phyloP scores from a whole-genome alignment of 2,329 filamentous ascomycete species.

The Fusarium sp. region DNA sequence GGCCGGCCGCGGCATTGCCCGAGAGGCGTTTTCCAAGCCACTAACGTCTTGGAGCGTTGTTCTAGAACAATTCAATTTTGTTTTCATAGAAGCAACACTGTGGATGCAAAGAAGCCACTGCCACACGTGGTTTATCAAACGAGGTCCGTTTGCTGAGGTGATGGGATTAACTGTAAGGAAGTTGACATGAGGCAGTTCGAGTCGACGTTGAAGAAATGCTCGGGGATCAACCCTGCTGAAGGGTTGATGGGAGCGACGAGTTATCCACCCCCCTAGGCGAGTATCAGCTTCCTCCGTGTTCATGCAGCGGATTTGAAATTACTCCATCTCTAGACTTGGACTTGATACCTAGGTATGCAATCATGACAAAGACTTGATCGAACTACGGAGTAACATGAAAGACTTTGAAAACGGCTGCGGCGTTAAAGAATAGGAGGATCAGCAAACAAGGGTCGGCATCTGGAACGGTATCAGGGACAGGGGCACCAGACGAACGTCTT shows the following conservation, averaged over 20 bases:
- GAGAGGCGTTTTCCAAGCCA: slow-evolving; percentile 16
- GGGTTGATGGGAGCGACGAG: background rate
- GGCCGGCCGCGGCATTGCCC: slow-evolving; percentile 15
- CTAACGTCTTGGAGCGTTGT: slow-evolving; percentile 9
- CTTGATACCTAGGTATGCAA: background rate
- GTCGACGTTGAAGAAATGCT: background rate
- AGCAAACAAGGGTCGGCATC: slow-evolving; percentile 20
- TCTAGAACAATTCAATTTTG: slow-evolving; percentile 32
- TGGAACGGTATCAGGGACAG: slow-evolving; percentile 12
- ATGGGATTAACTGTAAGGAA: background rate
- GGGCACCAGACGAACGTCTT: background rate
- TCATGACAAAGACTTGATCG: background rate
- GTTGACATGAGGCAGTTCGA: background rate
- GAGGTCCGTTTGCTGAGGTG: background rate
- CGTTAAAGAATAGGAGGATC: slow-evolving; percentile 38
- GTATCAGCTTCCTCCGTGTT: slow-evolving; percentile 17
- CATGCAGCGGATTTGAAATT: background rate
- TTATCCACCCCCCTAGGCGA: background rate
- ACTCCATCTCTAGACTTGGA: background rate
- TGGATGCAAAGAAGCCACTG: background rate
- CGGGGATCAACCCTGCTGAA: background rate
- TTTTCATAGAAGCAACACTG: background rate
- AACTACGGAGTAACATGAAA: background rate
- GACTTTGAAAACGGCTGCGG: slow-evolving; percentile 25
- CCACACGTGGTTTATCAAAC: background rate